Evolutionary conservation across 2,329 filamentous ascomycete genomes (phyloP).

Genomic region (Westerdykella aurantiaca): DNA sequence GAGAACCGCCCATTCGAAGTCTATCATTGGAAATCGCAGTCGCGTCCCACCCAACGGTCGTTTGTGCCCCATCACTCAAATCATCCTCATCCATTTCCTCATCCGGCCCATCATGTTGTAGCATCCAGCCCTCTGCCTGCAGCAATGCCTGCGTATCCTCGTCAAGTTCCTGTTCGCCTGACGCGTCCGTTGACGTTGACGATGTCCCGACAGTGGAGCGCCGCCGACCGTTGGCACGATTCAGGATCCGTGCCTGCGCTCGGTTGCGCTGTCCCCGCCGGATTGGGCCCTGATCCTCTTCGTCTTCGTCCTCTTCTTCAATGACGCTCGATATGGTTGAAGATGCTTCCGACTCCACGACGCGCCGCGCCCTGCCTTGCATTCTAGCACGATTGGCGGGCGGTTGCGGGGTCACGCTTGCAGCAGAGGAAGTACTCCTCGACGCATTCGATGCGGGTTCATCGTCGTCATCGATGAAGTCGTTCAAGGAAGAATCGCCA

Average conservation of each 20-base stretch:
- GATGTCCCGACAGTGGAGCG: conserved; percentile 26
- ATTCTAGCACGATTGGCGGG: conserved; percentile 14
- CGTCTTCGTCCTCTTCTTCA: conserved; percentile 34
- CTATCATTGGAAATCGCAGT: conserved; percentile 42
- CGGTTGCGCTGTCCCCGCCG: conserved; percentile 28
- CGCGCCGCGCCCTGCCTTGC: conserved; percentile 26
- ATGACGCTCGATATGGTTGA: conserved; percentile 32
- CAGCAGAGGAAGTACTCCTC: conserved; percentile 25
- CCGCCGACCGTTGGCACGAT: conserved; percentile 32
- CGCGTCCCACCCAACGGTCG: conserved; percentile 43
- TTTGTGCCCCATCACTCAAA: conserved; percentile 38
- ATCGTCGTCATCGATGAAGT: conserved; percentile 38
- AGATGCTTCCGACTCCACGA: conserved; percentile 37
- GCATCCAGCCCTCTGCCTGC: conserved; percentile 33
- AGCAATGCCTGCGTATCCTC: conserved; percentile 36
- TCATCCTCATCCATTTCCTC: conserved; percentile 38
- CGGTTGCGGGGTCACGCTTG: conserved; percentile 27
- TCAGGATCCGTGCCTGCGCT: conserved; percentile 24
- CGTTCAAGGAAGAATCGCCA: conserved; percentile 40
- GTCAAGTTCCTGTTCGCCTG: conserved; percentile 32
- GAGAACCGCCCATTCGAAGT: conserved; percentile 42
- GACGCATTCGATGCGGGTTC: conserved; percentile 19
- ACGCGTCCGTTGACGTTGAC: conserved; percentile 32
- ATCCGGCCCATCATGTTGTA: conserved; percentile 32
- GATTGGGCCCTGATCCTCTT: conserved; percentile 34